Evolutionary conservation across 257 asterid species (phyloP), one percentile per base, ranked within the genome.

Genomic region (Solanum appendiculatum): DNA sequence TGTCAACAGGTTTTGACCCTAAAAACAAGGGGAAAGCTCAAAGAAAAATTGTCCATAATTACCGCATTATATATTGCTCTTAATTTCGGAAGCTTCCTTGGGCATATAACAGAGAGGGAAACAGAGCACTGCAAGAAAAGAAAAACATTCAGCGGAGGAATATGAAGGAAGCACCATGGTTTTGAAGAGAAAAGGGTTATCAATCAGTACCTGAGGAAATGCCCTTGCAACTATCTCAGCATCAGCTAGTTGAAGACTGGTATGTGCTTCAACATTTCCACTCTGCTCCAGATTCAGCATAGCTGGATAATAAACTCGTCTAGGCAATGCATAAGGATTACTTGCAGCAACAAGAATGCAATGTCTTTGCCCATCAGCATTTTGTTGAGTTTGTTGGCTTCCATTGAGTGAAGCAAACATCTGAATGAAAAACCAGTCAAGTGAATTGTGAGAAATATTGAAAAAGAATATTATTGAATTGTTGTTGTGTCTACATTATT

Each of bases 331-430:
- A 90, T 92, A 92, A 90, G 98, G 99, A 72, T 95, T 96, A 92
- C 99, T 95, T 51, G 98, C 98, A 89, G 98, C 98, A 85, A 97
- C 88, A 88, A 96, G 97, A 91, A 97, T 93, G 88, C 98, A 97
- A 87, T 97, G 99, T 86, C 93, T 93, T 82, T 92, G 97, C 75
- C 94, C 92, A 81, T 95, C 98, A 88, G 86, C 85, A 88, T 92
- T 92, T 90, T 91, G 91, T 78, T 87, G 96, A 70, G 89, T 88
- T 92, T 93, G 98, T 92, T 93, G 97, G 89, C 82, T 94, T 86
- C 93, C 97, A 86, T 87, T 92, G 70, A 91, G 86, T 29, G 90
- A 80, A 86, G 94, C 89, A 83, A 96, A 91, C 99, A 96, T 94
- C 99, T 96, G 88, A 51, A 83, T 56, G n/a, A 88, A 60, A 85